Evolutionary conservation across 2,329 filamentous ascomycete genomes (phyloP).

Genomic region (Ramichloridium luteum): DNA sequence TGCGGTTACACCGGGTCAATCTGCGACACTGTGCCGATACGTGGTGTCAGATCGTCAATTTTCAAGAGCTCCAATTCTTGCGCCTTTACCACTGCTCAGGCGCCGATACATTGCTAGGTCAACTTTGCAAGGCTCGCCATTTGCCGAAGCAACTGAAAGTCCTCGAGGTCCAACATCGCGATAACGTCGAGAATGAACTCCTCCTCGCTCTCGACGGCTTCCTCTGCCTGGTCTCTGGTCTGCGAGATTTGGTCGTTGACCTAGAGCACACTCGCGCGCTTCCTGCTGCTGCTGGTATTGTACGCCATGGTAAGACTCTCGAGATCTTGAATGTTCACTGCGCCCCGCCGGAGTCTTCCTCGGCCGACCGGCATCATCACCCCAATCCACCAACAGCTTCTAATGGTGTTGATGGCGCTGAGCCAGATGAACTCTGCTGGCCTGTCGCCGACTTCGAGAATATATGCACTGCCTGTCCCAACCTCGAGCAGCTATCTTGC

Average conservation of each 20-base stretch:
- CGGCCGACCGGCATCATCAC: too few relatives aligned
- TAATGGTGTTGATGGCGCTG: constrained; percentile 9
- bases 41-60: constrained; percentile 37
- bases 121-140: constrained; percentile 33
- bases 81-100: constrained; percentile 34
- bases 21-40: constrained; percentile 37
- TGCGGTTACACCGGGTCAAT: constrained; percentile 34
- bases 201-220: constrained; percentile 37
- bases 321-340: constrained; percentile 34
- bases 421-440: constrained; percentile 35
- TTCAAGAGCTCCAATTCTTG: constrained; percentile 31
- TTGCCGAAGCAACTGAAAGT: constrained; percentile 34
- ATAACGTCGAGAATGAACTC: constrained; percentile 36
- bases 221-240: constrained; percentile 34
- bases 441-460: constrained; percentile 32
- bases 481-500: constrained; percentile 35
- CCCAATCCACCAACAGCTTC: too few relatives aligned
- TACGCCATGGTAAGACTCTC: constrained; percentile 35
- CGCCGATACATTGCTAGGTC: constrained; percentile 35
- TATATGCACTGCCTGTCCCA: constrained; percentile 33
- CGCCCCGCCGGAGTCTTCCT: constrained; percentile 12
- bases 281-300: constrained; percentile 32
- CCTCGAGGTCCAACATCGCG: constrained; percentile 36
- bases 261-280: constrained; percentile 30
- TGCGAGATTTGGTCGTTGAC: constrained; percentile 34